Percentiles rank a stretch among this genome's conserved stretches.
These are phyloP conservation scores for Aureobasidium subglaciale DNA, from an alignment of 2,329 filamentous ascomycete genomes.

Conservation along the genomic window DNA sequence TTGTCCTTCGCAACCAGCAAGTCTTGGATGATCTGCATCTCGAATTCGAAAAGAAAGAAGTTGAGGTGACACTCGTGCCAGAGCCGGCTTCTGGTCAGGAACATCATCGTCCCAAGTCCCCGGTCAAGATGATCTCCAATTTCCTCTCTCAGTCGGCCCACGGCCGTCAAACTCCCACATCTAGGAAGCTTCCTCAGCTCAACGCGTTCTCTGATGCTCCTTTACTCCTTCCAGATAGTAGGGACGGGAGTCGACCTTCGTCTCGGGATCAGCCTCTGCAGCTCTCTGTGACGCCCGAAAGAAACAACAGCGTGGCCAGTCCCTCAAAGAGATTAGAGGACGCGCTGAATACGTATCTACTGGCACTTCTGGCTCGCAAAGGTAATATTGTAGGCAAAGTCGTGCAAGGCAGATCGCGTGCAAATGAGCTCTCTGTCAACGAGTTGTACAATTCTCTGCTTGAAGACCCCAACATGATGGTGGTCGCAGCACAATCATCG, in stretches of 20 bases:
- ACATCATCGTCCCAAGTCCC: constrained; percentile 67
- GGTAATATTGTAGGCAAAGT: constrained; percentile 77
- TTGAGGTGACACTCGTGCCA: constrained; percentile 36
- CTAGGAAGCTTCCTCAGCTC: constrained; percentile 20
- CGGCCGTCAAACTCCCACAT: constrained; percentile 24
- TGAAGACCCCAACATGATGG: constrained; percentile 72
- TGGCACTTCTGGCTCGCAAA: constrained; percentile 75
- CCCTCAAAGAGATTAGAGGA: constrained; percentile 71
- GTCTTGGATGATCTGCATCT: constrained; percentile 60
- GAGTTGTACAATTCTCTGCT: constrained; percentile 84
- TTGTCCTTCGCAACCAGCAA: constrained; percentile 73
- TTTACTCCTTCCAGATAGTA: constrained; percentile 30
- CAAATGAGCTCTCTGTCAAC: constrained; percentile 75
- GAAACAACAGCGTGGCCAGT: constrained; percentile 33
- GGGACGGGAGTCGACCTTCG: constrained; percentile 28
- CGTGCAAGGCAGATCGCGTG: constrained; percentile 60
- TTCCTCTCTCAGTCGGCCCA: constrained; percentile 57
- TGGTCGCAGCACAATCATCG: constrained; percentile 65
- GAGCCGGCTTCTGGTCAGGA: constrained; percentile 21
- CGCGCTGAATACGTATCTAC: constrained; percentile 74
- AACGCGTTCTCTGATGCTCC: constrained; percentile 25
- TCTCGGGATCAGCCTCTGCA: constrained; percentile 23
- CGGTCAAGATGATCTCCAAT: constrained; percentile 82
- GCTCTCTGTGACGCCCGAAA: not conserved
- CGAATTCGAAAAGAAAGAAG: constrained; percentile 7